Evolutionary conservation across 148 eudicot genomes (phyloP).

Genomic region (Chenopodium suecicum): DNA sequence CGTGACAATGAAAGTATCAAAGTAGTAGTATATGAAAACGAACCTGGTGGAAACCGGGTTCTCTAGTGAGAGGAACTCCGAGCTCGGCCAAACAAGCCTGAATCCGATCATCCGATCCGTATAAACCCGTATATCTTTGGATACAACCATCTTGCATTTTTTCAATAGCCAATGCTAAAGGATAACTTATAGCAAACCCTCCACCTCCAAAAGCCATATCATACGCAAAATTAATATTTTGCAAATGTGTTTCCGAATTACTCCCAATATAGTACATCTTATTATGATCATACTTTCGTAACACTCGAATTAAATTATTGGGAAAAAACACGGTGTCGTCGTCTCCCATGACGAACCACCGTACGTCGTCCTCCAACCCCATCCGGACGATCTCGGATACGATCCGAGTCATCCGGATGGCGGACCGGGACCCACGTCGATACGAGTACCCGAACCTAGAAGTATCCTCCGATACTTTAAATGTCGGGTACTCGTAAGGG

Average conservation of each 20-base stretch:
- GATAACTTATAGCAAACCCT: constrained; percentile 62
- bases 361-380: constrained; percentile 32
- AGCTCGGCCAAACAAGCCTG: constrained; percentile 67
- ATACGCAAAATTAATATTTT: constrained; percentile 44
- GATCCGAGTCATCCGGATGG: constrained; percentile 52
- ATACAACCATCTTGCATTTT: constrained; percentile 56
- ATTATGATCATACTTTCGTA: constrained; percentile 56
- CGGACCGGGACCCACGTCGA: constrained; percentile 33
- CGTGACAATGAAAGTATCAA: not conserved
- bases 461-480: constrained; percentile 37
- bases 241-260: constrained; percentile 53
- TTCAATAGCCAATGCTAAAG: constrained; percentile 50
- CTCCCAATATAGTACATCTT: constrained; percentile 58
- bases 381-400: constrained; percentile 56
- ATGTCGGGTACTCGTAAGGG: constrained; percentile 29
- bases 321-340: constrained; percentile 61
- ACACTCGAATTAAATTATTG: constrained; percentile 53
- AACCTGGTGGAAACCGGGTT: constrained; percentile 74
- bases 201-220: constrained; percentile 76
- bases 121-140: constrained; percentile 37
- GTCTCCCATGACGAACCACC: constrained; percentile 70
- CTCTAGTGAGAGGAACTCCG: constrained; percentile 64
- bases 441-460: constrained; percentile 36
- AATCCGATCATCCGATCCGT: constrained; percentile 67
- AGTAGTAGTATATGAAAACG: not conserved